Evolutionary conservation across 2,329 filamentous ascomycete genomes (phyloP), one percentile per base, ranked within the genome.

Genomic region (Fusarium brevicatenulatum): DNA sequence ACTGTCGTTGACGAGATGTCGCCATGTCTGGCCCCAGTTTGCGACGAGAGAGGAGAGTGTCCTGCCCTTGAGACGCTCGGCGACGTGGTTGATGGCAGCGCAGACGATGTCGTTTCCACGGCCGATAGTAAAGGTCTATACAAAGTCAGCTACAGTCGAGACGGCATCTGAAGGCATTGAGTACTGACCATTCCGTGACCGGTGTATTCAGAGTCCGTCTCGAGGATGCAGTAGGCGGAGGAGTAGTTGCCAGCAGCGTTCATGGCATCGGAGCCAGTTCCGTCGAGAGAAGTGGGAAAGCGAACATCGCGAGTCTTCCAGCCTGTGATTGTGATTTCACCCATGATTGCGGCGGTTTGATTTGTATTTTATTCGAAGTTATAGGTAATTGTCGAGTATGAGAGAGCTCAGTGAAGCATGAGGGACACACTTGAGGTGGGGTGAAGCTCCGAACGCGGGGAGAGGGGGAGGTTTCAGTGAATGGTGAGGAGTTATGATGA

Each of bases 211-310:
- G 92, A 91, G 80, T 97, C 92, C 1, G 95, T 97, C 80, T 94
- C 86, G 54, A 98, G 85, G 78, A 97, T 95, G 82, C 94, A 97
- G 86, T 97, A 98, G n/a, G 95, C 95, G 18, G 95, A 88, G 4
- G 94, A 97, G 84, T 97, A 97, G 83, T 97, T 94, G 70, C 94
- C 93, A 5, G 95, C 94, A 7, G 93, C 93, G 80, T 98, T 97
- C 95, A 97, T 98, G 79, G 94, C 95, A 89, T 98, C 95, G 13
- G 94, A 97, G 78, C 95, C 95, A n/a, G 94, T 97, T 85, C 95
- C 96, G 84, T 97, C 94, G 69, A 98, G 90, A 44, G 95, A 97
- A n/a, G 95, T 98, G 82, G 92, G 92, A 81, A 94, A 94, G 76
- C 92, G 90, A 80, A 94, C 91, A 84, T 94, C 92, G 79, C 91